Evolutionary conservation across 2,329 filamentous ascomycete genomes (phyloP).

Genomic region (Trichoderma aggressivum): DNA sequence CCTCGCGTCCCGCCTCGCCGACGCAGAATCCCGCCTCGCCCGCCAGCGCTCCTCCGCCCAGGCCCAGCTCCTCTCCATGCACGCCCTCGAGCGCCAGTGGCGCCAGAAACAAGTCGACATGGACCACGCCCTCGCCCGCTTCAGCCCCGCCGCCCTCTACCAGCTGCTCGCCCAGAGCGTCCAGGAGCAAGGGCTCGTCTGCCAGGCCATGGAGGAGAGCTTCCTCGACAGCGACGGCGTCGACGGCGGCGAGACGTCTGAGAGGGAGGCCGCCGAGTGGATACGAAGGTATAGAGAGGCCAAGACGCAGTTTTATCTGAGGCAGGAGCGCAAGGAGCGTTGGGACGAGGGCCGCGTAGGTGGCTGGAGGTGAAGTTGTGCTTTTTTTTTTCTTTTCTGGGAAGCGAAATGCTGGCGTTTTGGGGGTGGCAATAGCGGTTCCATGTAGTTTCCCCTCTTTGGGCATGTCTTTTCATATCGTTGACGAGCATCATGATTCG

Average conservation of each 20-base stretch:
- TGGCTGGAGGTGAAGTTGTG: constrained; percentile 70
- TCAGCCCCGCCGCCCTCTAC: constrained; percentile 83
- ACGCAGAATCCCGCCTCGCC: constrained; percentile 55
- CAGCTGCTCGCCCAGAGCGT: constrained; percentile 73
- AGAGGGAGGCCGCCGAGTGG: constrained; percentile 84
- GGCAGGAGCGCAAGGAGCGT: constrained; percentile 82
- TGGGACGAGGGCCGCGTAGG: constrained; percentile 97
- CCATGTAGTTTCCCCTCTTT: not conserved
- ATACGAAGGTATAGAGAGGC: constrained; percentile 76
- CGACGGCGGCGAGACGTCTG: constrained; percentile 44
- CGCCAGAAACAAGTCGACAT: constrained; percentile 83
- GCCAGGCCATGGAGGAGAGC: constrained; percentile 83
- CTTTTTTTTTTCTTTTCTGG: not conserved
- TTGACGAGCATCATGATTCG: not conserved
- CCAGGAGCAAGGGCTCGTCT: constrained; percentile 77
- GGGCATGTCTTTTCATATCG: not conserved
- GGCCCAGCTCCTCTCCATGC: constrained; percentile 75
- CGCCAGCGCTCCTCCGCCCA: constrained; percentile 69
- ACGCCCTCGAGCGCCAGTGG: constrained; percentile 90
- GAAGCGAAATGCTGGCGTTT: not conserved
- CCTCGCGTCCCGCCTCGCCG: constrained; percentile 60
- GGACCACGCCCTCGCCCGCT: constrained; percentile 78
- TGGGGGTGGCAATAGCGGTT: not conserved
- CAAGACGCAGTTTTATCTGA: constrained; percentile 71
- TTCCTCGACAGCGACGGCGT: constrained; percentile 64